Evolutionary conservation across 257 asterid species (phyloP).

Genomic region (Thymus mandschuricus): DNA sequence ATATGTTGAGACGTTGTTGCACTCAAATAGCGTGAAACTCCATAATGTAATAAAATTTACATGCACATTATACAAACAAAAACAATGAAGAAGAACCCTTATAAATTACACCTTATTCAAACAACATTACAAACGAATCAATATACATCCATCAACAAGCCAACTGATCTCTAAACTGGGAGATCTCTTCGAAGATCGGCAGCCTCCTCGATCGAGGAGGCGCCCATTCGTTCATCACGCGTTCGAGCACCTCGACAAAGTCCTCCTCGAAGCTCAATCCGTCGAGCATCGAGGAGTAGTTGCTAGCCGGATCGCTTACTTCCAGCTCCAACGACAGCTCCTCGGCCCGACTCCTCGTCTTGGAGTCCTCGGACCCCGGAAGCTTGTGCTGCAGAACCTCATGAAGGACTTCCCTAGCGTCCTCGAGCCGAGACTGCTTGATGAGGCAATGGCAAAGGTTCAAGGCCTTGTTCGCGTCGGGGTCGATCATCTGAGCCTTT

Average conservation of each 20-base stretch:
- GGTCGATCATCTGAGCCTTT: slow-evolving; percentile 88
- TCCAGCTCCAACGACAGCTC: slow-evolving; percentile 57
- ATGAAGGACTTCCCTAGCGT: slow-evolving; percentile 60
- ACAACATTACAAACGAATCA: no score
- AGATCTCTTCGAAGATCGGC: slow-evolving; percentile 83
- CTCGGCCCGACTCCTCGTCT: slow-evolving; percentile 55
- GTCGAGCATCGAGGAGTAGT: background rate
- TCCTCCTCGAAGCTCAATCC: slow-evolving; percentile 56
- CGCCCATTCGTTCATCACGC: slow-evolving; percentile 57
- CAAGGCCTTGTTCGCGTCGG: slow-evolving; percentile 82
- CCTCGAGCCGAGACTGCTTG: slow-evolving; percentile 58
- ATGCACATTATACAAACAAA: no score
- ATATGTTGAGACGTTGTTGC: no score
- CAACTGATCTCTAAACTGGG: slow-evolving; percentile 72
- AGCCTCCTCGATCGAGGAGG: slow-evolving; percentile 74
- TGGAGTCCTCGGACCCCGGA: slow-evolving; percentile 65
- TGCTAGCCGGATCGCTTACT: slow-evolving; percentile 22
- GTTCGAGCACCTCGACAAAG: slow-evolving; percentile 59
- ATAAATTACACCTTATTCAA: no score
- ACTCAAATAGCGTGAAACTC: no score
- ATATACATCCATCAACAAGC: slow-evolving; percentile 55
- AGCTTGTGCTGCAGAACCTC: slow-evolving; percentile 56
- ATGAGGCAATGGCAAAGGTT: slow-evolving; percentile 76
- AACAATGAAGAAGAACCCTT: no score
- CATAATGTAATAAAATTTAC: no score